These are phyloP conservation scores for Brassica nigra DNA, from an alignment of 345 rosid genomes.

Conservation along the genomic window DNA sequence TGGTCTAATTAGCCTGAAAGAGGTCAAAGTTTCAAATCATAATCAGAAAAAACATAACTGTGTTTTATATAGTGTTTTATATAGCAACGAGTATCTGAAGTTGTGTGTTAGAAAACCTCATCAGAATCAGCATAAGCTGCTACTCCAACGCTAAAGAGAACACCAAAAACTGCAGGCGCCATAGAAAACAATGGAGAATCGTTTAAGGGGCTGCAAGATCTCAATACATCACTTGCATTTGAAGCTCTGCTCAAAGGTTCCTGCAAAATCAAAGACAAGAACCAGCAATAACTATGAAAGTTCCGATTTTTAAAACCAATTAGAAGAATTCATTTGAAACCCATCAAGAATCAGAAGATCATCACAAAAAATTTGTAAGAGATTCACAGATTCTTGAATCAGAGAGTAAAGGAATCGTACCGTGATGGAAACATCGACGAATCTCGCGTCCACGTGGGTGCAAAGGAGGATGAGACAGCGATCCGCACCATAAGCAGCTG, in stretches of 20 bases:
- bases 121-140: conserved; percentile 69
- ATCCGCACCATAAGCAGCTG: conserved; percentile 44
- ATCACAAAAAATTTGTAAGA: neutral
- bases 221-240: conserved; percentile 21
- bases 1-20: too few species aligned
- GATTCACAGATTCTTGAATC: neutral
- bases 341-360: neutral
- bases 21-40: too few species aligned
- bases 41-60: too few species aligned
- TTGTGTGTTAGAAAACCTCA: conserved; percentile 48
- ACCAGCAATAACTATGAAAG: neutral
- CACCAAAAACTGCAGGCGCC: conserved; percentile 54
- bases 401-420: conserved; percentile 25
- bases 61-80: too few species aligned
- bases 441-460: conserved; percentile 28
- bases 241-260: conserved; percentile 34
- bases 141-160: conserved; percentile 59
- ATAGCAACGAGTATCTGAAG: too few species aligned
- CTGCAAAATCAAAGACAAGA: conserved; percentile 32
- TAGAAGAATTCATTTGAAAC: neutral
- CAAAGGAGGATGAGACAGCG: conserved; percentile 34
- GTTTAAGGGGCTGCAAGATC: conserved; percentile 26
- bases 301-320: neutral
- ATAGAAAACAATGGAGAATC: conserved; percentile 27
- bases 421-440: conserved; percentile 35